A percentile compares a stretch with the other conserved stretches of the same genome.
These are phyloP conservation scores for Xylariales sp. DNA, from an alignment of 2,329 filamentous ascomycete genomes.

Conservation along the genomic window DNA sequence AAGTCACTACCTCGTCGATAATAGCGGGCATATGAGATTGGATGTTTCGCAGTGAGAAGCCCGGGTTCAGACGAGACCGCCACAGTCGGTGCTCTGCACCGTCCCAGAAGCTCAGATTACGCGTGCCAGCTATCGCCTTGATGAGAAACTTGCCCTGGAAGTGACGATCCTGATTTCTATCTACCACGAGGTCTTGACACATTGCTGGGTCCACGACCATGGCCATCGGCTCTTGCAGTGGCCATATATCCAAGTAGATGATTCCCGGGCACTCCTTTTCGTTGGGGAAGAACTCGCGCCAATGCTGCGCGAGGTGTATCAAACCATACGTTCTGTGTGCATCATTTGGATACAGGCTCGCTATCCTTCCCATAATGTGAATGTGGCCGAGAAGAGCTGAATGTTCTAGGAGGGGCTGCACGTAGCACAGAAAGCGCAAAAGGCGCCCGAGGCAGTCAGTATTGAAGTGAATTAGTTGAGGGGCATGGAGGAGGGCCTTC, in stretches of 20 bases:
- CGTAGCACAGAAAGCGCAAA: no score
- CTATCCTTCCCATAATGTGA: slow-evolving; percentile 17
- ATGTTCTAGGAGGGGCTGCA: slow-evolving; percentile 21
- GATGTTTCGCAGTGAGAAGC: slow-evolving; percentile 32
- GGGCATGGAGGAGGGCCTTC: no score
- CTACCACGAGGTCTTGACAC: neutral
- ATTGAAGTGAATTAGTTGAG: no score
- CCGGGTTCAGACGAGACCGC: slow-evolving; percentile 27
- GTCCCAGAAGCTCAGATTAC: slow-evolving; percentile 20
- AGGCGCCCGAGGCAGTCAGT: no score
- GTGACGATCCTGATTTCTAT: neutral
- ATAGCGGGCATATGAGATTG: slow-evolving; percentile 29
- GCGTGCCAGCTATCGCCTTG: slow-evolving; percentile 20
- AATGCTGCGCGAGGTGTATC: slow-evolving; percentile 18
- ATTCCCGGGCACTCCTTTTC: slow-evolving; percentile 17
- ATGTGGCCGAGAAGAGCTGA: slow-evolving; percentile 21
- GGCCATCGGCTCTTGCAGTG: slow-evolving; percentile 7
- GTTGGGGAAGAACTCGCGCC: slow-evolving; percentile 18
- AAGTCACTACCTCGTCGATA: slow-evolving; percentile 31
- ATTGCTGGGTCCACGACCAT: neutral
- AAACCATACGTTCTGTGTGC: slow-evolving; percentile 19
- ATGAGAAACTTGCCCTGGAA: neutral
- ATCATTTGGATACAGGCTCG: slow-evolving; percentile 17
- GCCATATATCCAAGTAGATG: slow-evolving; percentile 24
- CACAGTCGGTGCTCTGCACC: slow-evolving; percentile 16